Percentiles rank a stretch among this genome's conserved stretches.
phyloP scores from a whole-genome alignment of 73 alveolate species.

The Paramecium sexaurelia region DNA sequence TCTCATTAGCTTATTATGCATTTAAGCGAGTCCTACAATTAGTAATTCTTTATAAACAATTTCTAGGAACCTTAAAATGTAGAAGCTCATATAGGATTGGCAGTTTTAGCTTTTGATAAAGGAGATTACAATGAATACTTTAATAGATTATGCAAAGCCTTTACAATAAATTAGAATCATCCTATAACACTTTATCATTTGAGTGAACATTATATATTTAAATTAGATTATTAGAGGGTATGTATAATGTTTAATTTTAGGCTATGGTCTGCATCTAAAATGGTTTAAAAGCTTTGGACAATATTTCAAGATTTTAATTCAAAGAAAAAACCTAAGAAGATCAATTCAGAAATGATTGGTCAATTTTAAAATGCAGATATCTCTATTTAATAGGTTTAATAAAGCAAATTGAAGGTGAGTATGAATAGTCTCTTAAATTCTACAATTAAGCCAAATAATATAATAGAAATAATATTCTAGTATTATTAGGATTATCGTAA shows the following conservation, averaged over 20 bases:
- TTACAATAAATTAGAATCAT: background rate
- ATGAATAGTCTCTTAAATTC: background rate
- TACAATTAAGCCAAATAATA: conserved; percentile 19
- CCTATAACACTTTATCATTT: conserved; percentile 24
- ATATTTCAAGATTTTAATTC: background rate
- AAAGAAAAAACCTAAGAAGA: conserved; percentile 33
- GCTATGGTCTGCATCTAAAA: background rate
- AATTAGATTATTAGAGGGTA: background rate
- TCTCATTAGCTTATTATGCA: conserved; percentile 36
- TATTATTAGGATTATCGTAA: background rate
- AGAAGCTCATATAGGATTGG: conserved; percentile 33
- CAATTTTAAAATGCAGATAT: background rate
- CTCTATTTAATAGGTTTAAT: background rate
- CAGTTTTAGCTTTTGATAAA: conserved; percentile 21
- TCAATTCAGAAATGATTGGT: conserved; percentile 55
- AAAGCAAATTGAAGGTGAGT: conserved; percentile 33
- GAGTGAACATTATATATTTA: conserved; percentile 31
- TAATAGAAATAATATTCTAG: conserved; percentile 44
- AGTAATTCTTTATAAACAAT: background rate
- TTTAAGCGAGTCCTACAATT: conserved; percentile 19
- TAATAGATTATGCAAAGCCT: background rate
- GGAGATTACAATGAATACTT: conserved; percentile 44
- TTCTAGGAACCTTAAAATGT: conserved; percentile 34
- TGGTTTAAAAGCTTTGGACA: conserved; percentile 31
- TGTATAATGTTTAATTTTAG: background rate